phyloP scores from a whole-genome alignment of 1,284 basidiomycete species.

The Xerocomus amazonicus region DNA sequence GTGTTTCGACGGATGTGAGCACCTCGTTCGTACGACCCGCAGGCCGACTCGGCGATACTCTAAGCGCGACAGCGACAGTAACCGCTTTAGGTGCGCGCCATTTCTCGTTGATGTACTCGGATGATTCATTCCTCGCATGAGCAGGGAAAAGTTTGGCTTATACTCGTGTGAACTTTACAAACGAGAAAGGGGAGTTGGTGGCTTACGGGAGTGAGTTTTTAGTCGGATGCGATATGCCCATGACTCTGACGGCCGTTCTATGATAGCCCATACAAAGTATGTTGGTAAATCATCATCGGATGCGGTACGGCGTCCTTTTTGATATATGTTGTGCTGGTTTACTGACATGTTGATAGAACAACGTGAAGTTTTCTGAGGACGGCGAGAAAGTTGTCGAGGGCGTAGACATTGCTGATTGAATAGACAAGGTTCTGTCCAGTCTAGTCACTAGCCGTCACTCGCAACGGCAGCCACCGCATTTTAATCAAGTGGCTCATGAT shows the following conservation, averaged over 20 bases:
- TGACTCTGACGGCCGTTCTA: constrained; percentile 7
- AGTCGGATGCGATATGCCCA: neutral
- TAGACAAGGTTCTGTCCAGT: constrained; percentile 5
- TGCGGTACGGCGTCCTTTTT: constrained; percentile 40
- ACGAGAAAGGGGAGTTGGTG: constrained; percentile 65
- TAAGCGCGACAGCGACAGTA: constrained; percentile 59
- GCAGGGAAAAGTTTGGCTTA: constrained; percentile 82
- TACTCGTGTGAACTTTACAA: constrained; percentile 76
- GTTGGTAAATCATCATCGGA: constrained; percentile 72
- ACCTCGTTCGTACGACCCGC: constrained; percentile 78
- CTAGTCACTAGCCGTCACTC: too few relatives aligned
- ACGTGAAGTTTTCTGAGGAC: constrained; percentile 77
- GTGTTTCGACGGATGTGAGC: constrained; percentile 85
- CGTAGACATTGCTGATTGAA: constrained; percentile 36
- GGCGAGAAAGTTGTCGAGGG: constrained; percentile 73
- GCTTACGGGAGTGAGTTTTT: constrained; percentile 73
- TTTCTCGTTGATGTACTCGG: neutral
- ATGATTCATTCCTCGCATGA: neutral
- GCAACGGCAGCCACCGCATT: too few relatives aligned
- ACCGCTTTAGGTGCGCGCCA: constrained; percentile 55
- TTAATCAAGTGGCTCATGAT: too few relatives aligned
- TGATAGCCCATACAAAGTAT: constrained; percentile 82
- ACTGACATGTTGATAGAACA: constrained; percentile 44
- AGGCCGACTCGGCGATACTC: constrained; percentile 60
- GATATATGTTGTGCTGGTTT: neutral